phyloP scores from a whole-genome alignment of 352 stramenopile genomes.

The Thraustotheca clavata region DNA sequence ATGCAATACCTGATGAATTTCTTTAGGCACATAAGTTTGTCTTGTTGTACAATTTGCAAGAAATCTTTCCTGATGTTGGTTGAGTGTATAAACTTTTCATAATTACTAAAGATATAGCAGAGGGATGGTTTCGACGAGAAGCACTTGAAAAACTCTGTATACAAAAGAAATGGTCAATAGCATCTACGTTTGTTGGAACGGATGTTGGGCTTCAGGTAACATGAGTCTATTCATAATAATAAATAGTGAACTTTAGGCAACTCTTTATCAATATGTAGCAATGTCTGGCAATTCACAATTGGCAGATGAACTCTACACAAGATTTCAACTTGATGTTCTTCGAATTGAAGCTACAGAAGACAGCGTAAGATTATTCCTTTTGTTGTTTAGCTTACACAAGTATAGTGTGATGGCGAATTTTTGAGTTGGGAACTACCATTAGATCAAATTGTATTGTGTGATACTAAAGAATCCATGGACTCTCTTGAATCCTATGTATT shows the following conservation, averaged over 20 bases:
- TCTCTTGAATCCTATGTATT: not conserved
- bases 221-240: not conserved
- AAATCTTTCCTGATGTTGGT: constrained; percentile 10
- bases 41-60: constrained; percentile 5
- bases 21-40: constrained; percentile 15
- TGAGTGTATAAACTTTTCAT: not conserved
- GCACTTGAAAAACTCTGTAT: constrained; percentile 13
- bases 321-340: constrained; percentile 8
- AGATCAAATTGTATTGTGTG: constrained; percentile 10
- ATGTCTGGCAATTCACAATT: not conserved
- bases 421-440: not conserved
- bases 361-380: not conserved
- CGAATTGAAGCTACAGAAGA: not conserved
- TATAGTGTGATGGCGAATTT: not conserved
- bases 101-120: not conserved
- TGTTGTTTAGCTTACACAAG: too few species aligned
- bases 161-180: constrained; percentile 17
- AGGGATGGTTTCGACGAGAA: constrained; percentile 14
- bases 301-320: not conserved
- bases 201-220: not conserved
- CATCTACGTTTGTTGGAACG: constrained; percentile 12
- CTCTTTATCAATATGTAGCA: not conserved
- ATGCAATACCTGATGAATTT: not conserved
- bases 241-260: not conserved
- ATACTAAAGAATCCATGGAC: not conserved